phyloP scores from a whole-genome alignment of 345 rosid genomes.

The Acer campestre region DNA sequence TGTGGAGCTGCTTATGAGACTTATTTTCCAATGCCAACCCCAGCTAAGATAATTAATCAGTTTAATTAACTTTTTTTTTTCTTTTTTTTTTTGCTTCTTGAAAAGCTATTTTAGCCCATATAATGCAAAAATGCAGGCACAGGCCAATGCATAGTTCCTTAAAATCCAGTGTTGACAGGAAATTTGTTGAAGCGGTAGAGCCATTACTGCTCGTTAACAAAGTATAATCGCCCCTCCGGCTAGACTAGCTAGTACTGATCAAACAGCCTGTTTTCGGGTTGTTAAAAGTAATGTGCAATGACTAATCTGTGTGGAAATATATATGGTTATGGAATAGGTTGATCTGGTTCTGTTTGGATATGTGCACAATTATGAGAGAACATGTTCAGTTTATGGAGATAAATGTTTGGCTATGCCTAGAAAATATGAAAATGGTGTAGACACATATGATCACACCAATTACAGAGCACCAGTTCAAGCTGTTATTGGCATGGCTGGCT shows the following conservation, averaged over 20 bases:
- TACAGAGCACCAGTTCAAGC: slow-evolving; percentile 64
- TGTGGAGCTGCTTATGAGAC: slow-evolving; percentile 72
- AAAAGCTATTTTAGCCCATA: too few relatives aligned
- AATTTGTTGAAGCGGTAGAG: slow-evolving; percentile 38
- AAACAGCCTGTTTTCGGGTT: too few relatives aligned
- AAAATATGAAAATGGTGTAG: slow-evolving; percentile 46
- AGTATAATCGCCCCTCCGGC: slow-evolving; percentile 17
- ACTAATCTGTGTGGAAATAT: too few relatives aligned
- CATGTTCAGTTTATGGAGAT: slow-evolving; percentile 44
- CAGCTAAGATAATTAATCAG: too few relatives aligned
- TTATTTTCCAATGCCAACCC: slow-evolving; percentile 75
- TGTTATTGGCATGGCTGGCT: slow-evolving; percentile 73
- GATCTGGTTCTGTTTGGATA: slow-evolving; percentile 61
- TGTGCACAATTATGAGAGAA: slow-evolving; percentile 75
- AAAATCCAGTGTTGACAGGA: slow-evolving; percentile 10
- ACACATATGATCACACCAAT: slow-evolving; percentile 54
- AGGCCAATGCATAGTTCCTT: slow-evolving; percentile 60
- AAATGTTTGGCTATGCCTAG: slow-evolving; percentile 52
- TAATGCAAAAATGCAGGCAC: slow-evolving; percentile 44
- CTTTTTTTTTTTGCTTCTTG: neutral
- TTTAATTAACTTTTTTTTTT: too few relatives aligned
- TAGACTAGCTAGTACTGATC: too few relatives aligned
- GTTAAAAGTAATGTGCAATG: too few relatives aligned
- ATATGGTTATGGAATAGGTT: slow-evolving; percentile 36
- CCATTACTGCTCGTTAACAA: slow-evolving; percentile 50